Evolutionary conservation across 2,329 filamentous ascomycete species (phyloP), one percentile per base, ranked within the genome.

Genomic region (Colletotrichum falcatum): DNA sequence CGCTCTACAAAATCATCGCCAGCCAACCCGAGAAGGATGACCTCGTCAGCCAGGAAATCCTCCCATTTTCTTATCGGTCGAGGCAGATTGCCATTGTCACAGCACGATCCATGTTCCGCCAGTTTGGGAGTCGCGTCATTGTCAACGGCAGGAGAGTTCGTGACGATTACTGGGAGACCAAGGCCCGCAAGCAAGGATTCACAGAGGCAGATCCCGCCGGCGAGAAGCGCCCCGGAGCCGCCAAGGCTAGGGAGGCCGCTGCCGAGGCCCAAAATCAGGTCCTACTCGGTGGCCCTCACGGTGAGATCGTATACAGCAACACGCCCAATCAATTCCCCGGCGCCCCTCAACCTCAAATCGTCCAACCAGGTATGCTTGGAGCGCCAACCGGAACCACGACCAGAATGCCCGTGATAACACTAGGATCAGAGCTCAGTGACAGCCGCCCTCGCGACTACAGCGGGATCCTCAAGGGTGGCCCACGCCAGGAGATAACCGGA

Each of bases 81-180:
- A 90, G 96, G 61, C 96, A 99, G 82, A 99, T 99, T 75, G 96
- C 96, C 61, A 98, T 99, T 73, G 96, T 99, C 53, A 98, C 96
- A 0, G 96, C 96, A 37, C 91, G 94, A 74, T 98, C 95, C 75
- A 99, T 99, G 96, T 99, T 98, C 81, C 91, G 96, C 53, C 96
- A 99, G 80, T 99, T 99, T 80, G 96, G 96, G 59, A 98, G 95
- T 80, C 89, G 96, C 73, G 92, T 99, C 62, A 96, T 99, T 73
- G 90, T 93, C 44, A 93, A 95, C 77, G 96, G 96, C 42, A 89
- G 95, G 73, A 88, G 96, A 68, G 96, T 99, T 51, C 91, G 96
- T 60, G 96, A 99, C 81, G 96, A 99, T 79, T 99, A 99, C 82
- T 99, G 96, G 96, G 96, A 98, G 81, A 93, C 92, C 78, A 98